Conservation (phyloP, 192 early-diverging fungal species). For the Fimicolochytrium jonesii region DNA sequence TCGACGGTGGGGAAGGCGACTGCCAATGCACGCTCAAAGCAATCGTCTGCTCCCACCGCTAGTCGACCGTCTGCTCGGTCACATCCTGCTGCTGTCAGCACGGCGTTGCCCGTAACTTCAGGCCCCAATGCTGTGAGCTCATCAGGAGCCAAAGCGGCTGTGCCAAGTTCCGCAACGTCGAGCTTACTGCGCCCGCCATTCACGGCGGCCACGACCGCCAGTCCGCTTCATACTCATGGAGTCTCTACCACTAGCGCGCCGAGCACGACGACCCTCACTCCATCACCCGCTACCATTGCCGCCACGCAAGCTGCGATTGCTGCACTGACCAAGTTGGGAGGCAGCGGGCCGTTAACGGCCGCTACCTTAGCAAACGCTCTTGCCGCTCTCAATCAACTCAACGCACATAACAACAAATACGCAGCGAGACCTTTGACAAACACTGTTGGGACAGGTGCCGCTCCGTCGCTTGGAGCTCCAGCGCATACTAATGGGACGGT, state of each 20-base stretch:
- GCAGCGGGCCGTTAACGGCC: conserved; percentile 5
- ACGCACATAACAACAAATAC: not conserved
- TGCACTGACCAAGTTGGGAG: conserved; percentile 5
- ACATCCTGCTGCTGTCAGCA: too few relatives aligned
- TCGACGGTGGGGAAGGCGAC: not conserved
- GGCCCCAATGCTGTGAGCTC: not conserved
- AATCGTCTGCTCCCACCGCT: too few relatives aligned
- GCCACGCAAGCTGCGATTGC: conserved; percentile 20
- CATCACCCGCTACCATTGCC: conserved; percentile 2
- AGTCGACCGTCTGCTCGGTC: too few relatives aligned
- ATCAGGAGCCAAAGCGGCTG: too few relatives aligned
- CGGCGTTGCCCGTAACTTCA: not conserved
- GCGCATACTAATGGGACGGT: not conserved
- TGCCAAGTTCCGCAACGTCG: not conserved
- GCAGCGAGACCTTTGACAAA: not conserved
- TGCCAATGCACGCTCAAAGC: too few relatives aligned
- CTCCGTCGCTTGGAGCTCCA: not conserved
- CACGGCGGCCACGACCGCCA: not conserved
- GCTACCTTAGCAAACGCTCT: conserved; percentile 13
- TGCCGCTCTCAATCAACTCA: conserved; percentile 5
- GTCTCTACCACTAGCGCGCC: not conserved
- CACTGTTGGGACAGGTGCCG: not conserved
- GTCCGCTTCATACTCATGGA: not conserved
- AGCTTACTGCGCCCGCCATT: too few relatives aligned
- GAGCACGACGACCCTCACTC: not conserved